Evolutionary conservation across 371 early-diverging fungal genomes (phyloP), one percentile per base, ranked within the genome.

Genomic region (Zychaea mexicana): DNA sequence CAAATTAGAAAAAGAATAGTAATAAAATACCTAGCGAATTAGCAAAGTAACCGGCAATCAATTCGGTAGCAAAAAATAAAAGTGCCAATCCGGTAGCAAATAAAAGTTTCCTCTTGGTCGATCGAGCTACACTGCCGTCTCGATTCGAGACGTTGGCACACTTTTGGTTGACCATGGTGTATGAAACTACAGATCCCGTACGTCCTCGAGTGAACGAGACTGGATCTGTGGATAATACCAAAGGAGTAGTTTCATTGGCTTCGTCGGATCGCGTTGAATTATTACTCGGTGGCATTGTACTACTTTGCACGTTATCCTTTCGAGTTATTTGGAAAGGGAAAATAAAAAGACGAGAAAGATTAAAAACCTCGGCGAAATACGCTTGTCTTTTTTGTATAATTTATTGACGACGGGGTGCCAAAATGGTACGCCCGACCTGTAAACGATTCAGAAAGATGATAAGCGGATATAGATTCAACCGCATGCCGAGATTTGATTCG

Each of bases 11-110:
- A 45, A 5, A 7, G 17, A 45, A 5, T 10, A 45, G 17, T 12
- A 45, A 45, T 10, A 5, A 45, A 45, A 22, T 77, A 79, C 82
- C 82, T n/a, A 86, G 70, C 27, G 85, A 85, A 71, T 85, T 86
- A 33, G 90, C 83, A 78, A 84, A 82, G 57, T 86, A 82, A 26
- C 92, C 93, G 53, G 88, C 91, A 22, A 82, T 70, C 32, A 92
- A 66, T 73, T 92, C 93, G 15, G 87, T 79, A 0, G 77, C 52
- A 76, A 92, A 92, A 70, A 92, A 92, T 4, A 76, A 58, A n/a
- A 86, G 74, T 28, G 88, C 89, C 52, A 92, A 62, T 3, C 52
- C 67, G 0, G 82, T 78, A n/a, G 88, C 90, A 53, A 82, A 75
- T 64, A 78, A 63, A 39, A 88, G 72, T 55, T 81, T 85, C 31